Base-by-base conservation (phyloP, 2,329 filamentous ascomycete genomes). In the Atkinsonella hypoxylon region DNA sequence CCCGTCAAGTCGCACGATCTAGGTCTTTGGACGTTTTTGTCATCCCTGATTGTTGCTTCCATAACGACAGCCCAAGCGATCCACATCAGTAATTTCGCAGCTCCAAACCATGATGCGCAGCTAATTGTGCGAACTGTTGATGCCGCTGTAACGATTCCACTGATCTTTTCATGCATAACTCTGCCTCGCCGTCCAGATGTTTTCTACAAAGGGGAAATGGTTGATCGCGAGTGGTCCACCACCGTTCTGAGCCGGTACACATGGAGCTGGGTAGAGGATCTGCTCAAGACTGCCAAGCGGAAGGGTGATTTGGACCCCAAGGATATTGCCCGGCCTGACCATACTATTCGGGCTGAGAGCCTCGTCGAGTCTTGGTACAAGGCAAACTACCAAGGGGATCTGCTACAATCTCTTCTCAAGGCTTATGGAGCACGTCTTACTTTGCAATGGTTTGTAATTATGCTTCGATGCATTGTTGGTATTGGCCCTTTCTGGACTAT, bases 401-500 rank as follows among this genome's bases (percentile, higher is more conserved):
- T 89, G 1, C 81, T 84, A 76, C 70, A 79, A 48, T 76, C 78
- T 1, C 59, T 89, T 2, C 57, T 83, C 4, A 62, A 72, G 41
- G 75, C 77, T 1, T 83, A 88, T 61, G 76, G 75, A 53, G 63
- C 64, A 22, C 63, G 70, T 1, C 71, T 90, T 39, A 57, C 71
- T 1, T 50, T 78, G 9, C 85, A 89, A 64, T 82, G 78, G 69
- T 44, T 67, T 2, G 61, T 86, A 8, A 80, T 79, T 12, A 53
- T 79, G 1, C 54, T 73, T 7, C 71, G 74, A 18, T 76, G 78
- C 9, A 57, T 83, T 31, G 58, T 85, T n/a, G 80, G 79, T 50
- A 82, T 89, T 52, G 76, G 79, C 0, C 87, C 87, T 0, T 87
- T 88, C 59, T 79, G 83, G 62, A 77, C 82, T 30, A 79, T 87